These are phyloP conservation scores for Mucor mucedo DNA, from an alignment of 371 early-diverging fungal genomes.

Conservation along the genomic window DNA sequence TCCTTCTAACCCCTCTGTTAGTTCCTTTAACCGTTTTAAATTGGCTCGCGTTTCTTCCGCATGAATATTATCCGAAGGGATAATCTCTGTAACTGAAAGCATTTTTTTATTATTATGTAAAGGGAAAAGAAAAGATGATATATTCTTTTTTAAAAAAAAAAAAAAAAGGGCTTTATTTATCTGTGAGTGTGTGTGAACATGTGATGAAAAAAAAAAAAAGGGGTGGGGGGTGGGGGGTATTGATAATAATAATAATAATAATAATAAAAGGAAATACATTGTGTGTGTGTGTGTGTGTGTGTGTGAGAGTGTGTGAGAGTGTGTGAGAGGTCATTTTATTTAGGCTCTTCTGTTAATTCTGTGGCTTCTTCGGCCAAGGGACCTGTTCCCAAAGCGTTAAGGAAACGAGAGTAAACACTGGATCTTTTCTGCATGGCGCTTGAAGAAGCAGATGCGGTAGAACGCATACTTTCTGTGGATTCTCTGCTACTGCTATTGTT, in stretches of 20 bases:
- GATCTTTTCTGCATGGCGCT: conserved; percentile 37
- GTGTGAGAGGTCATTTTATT: neutral
- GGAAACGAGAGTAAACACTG: conserved; percentile 49
- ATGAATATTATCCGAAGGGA: conserved; percentile 13
- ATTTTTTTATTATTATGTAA: conserved; percentile 1
- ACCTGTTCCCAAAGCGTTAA: conserved; percentile 30
- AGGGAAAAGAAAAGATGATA: neutral
- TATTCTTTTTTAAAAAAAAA: no score
- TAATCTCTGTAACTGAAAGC: conserved; percentile 3
- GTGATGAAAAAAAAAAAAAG: neutral
- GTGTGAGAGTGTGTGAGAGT: neutral
- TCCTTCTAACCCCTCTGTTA: conserved; percentile 20
- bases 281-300: neutral
- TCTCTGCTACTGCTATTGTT: conserved; percentile 9
- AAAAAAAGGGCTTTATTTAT: neutral
- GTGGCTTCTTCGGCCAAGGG: conserved; percentile 23
- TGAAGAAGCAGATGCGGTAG: conserved; percentile 27
- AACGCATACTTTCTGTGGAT: conserved; percentile 45
- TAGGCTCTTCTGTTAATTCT: conserved; percentile 11
- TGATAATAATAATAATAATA: conserved; percentile 8
- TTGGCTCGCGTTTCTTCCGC: conserved; percentile 20
- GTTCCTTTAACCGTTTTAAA: conserved; percentile 20
- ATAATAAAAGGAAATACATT: conserved; percentile 7
- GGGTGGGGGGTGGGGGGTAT: neutral
- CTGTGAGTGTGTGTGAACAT: neutral